Percentiles rank a stretch among this genome's conserved stretches.
phyloP scores from a whole-genome alignment of 2,329 filamentous ascomycete species.

The Epichloe brachyelytri region DNA sequence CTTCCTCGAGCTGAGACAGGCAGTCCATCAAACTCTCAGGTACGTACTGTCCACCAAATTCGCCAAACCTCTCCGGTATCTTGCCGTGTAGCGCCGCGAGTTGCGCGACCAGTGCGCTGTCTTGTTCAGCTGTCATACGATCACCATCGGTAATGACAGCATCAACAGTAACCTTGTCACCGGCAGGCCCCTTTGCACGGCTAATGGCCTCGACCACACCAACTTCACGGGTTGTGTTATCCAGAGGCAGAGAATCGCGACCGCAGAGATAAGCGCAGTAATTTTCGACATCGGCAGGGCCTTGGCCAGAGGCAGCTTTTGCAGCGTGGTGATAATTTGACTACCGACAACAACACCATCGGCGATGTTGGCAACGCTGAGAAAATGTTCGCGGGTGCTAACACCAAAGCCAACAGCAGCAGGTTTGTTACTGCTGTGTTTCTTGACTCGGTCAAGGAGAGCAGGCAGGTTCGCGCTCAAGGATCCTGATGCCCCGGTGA shows the following conservation, averaged over 20 bases:
- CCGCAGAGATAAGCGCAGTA: constrained; percentile 64
- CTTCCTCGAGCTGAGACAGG: constrained; percentile 74
- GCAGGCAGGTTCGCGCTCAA: constrained; percentile 72
- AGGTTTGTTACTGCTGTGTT: constrained; percentile 81
- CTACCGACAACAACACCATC: constrained; percentile 96
- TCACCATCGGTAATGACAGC: constrained; percentile 54
- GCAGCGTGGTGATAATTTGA: constrained; percentile 76
- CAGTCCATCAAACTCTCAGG: constrained; percentile 98
- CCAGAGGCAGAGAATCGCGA: constrained; percentile 23
- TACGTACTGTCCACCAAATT: constrained; percentile 95
- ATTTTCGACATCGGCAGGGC: constrained; percentile 61
- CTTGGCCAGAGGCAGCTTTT: constrained; percentile 18
- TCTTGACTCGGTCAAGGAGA: constrained; percentile 74
- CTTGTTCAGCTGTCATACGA: constrained; percentile 43
- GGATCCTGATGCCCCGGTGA: constrained; percentile 78
- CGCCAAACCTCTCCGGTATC: constrained; percentile 78
- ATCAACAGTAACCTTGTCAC: constrained; percentile 36
- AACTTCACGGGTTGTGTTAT: constrained; percentile 46
- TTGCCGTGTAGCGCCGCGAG: constrained; percentile 69
- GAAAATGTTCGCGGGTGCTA: constrained; percentile 87
- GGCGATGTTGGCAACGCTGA: constrained; percentile 68
- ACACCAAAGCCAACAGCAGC: constrained; percentile 93
- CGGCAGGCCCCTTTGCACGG: constrained; percentile 30
- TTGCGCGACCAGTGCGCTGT: constrained; percentile 61
- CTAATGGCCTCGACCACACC: constrained; percentile 56